These are phyloP conservation scores for Radiomyces spectabilis DNA, from an alignment of 192 early-diverging fungal genomes.

Conservation along the genomic window DNA sequence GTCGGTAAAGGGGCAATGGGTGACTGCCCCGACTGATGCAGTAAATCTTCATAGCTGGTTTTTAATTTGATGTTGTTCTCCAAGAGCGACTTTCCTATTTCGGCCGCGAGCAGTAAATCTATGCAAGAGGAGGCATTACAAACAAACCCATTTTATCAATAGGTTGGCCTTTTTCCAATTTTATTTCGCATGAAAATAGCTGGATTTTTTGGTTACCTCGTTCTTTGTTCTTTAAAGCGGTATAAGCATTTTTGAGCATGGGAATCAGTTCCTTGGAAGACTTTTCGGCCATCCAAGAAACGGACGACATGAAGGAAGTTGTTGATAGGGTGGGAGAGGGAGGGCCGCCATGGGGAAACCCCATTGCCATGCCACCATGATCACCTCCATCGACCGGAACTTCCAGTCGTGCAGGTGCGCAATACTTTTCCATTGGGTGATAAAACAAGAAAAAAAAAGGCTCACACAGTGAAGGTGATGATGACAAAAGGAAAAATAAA, in stretches of 20 bases:
- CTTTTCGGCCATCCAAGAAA: constrained; percentile 29
- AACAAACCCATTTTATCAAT: background rate
- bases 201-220: no score
- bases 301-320: constrained; percentile 27
- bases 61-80: constrained; percentile 38
- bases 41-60: constrained; percentile 26
- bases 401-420: no score
- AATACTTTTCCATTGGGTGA: background rate
- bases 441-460: background rate
- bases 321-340: constrained; percentile 30
- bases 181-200: background rate
- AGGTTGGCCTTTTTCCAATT: no score
- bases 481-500: constrained; percentile 7
- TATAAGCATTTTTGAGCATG: constrained; percentile 32
- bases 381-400: no score
- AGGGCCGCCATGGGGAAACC: background rate
- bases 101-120: constrained; percentile 36
- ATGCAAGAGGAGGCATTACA: constrained; percentile 3
- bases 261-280: constrained; percentile 27
- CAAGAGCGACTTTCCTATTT: constrained; percentile 38
- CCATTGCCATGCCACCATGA: no score
- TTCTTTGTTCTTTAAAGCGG: constrained; percentile 28
- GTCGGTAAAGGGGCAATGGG: background rate
- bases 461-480: no score
- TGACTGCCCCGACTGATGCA: constrained; percentile 3